phyloP scores from a whole-genome alignment of 805 yeast genomes.

The Komagataella ulmi region DNA sequence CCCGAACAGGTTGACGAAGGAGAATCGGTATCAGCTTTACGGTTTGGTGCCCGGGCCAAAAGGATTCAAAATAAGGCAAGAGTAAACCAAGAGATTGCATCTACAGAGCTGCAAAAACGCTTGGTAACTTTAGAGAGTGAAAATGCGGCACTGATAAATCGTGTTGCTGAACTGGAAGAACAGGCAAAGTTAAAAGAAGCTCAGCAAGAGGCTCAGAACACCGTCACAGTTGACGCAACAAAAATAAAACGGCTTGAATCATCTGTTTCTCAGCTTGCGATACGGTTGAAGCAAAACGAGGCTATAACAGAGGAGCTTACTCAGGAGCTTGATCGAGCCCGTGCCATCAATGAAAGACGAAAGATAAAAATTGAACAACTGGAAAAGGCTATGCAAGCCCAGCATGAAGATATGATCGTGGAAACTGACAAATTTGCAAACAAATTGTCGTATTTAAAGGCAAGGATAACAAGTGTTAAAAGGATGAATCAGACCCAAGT shows the following conservation, averaged over 20 bases:
- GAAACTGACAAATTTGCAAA: slow-evolving; percentile 38
- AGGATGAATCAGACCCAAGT: slow-evolving; percentile 2
- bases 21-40: slow-evolving; percentile 59
- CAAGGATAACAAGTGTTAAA: slow-evolving; percentile 13
- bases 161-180: slow-evolving; percentile 1
- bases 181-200: not conserved
- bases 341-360: slow-evolving; percentile 43
- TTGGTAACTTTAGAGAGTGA: slow-evolving; percentile 1
- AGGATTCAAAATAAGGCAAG: slow-evolving; percentile 51
- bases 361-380: slow-evolving; percentile 42
- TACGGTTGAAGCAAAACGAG: not conserved
- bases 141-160: not conserved
- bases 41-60: slow-evolving; percentile 69
- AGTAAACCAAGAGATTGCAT: slow-evolving; percentile 44
- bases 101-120: slow-evolving; percentile 27
- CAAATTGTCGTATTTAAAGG: slow-evolving; percentile 18
- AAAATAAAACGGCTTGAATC: not conserved
- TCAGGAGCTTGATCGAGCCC: slow-evolving; percentile 40
- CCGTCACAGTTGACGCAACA: not conserved
- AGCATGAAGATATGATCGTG: slow-evolving; percentile 30
- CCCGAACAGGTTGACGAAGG: slow-evolving; percentile 39
- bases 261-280: not conserved
- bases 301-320: slow-evolving; percentile 23
- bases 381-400: slow-evolving; percentile 34
- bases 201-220: not conserved